Evolutionary conservation across 2,329 filamentous ascomycete genomes (phyloP).

Genomic region (Botrytis porri): DNA sequence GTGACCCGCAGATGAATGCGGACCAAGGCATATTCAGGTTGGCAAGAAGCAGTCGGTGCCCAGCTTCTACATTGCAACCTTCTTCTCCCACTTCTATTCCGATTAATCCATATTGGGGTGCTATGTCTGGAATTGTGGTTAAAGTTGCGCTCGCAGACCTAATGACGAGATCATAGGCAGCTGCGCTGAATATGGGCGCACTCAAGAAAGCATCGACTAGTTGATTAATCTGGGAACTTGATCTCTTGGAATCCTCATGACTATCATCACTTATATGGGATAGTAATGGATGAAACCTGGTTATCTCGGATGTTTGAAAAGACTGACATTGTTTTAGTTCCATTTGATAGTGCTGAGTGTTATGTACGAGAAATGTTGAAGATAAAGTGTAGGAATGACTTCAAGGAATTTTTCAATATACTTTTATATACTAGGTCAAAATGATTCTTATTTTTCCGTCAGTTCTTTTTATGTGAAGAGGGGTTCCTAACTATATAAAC

Average conservation of each 20-base stretch:
- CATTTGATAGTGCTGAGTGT: not conserved
- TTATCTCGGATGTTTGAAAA: not conserved
- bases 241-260: not conserved
- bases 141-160: not conserved
- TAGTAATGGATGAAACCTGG: not conserved
- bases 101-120: not conserved
- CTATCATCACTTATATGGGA: not conserved
- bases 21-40: constrained; percentile 38
- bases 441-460: not conserved
- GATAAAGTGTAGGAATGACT: not conserved
- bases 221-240: not conserved
- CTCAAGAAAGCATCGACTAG: not conserved
- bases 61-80: not conserved
- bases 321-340: not conserved
- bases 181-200: not conserved
- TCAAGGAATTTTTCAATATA: not conserved
- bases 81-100: not conserved
- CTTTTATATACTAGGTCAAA: not conserved
- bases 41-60: not conserved
- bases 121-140: not conserved
- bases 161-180: constrained; percentile 1
- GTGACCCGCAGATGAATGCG: constrained; percentile 60
- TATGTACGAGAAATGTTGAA: constrained; percentile 1
- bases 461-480: not conserved
- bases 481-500: too few species aligned